phyloP scores from a whole-genome alignment of 768 basidiomycete genomes.

The Jaapia argillacea region DNA sequence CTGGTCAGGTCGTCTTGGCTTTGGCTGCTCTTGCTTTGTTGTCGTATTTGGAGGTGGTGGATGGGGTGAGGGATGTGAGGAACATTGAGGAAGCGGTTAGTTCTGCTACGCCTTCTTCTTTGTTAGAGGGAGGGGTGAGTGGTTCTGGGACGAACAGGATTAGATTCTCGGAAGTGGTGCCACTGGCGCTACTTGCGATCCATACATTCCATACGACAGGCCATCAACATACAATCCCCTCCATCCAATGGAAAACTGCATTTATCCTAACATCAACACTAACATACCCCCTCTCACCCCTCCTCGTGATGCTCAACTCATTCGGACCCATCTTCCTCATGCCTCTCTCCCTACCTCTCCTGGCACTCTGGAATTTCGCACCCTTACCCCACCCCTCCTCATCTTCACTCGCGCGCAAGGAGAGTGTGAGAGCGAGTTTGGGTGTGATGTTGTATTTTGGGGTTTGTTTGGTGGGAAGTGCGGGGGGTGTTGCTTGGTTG shows the following conservation, averaged over 20 bases:
- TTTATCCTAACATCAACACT: constrained; percentile 71
- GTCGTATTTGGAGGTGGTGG: constrained; percentile 72
- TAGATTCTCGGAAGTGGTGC: constrained; percentile 58
- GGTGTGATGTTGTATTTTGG: constrained; percentile 66
- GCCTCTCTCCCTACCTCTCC: constrained; percentile 58
- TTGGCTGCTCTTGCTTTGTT: constrained; percentile 57
- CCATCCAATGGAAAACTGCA: constrained; percentile 92
- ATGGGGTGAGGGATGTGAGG: constrained; percentile 68
- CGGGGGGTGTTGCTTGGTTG: constrained; percentile 63
- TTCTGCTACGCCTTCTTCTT: constrained; percentile 32
- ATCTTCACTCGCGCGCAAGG: constrained; percentile 24
- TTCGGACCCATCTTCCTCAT: constrained; percentile 62
- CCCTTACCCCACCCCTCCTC: constrained; percentile 33
- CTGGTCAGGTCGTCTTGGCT: constrained; percentile 71
- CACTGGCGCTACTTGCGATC: constrained; percentile 66
- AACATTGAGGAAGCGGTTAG: constrained; percentile 42
- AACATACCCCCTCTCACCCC: constrained; percentile 60
- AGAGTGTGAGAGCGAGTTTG: constrained; percentile 41
- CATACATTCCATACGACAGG: constrained; percentile 83
- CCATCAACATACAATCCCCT: constrained; percentile 82
- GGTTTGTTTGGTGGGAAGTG: constrained; percentile 54
- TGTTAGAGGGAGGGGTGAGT: constrained; percentile 23
- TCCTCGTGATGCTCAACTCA: constrained; percentile 71
- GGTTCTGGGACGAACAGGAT: constrained; percentile 22
- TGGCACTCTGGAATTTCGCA: constrained; percentile 77